phyloP scores from a whole-genome alignment of 371 early-diverging fungal species.

The Mucor velutinosus region DNA sequence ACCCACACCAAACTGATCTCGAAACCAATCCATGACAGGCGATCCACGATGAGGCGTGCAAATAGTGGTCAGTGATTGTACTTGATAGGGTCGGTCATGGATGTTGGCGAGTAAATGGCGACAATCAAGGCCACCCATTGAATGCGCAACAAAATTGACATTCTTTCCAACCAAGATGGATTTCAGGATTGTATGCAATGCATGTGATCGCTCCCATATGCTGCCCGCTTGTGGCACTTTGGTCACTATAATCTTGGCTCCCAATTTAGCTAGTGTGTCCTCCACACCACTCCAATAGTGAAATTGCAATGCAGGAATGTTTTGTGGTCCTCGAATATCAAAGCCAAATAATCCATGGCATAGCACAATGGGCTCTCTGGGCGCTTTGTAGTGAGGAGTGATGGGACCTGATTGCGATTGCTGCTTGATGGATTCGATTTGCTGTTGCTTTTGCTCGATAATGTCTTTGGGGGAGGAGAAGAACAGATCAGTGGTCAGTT shows the following conservation, averaged over 20 bases:
- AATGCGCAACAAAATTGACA: constrained; percentile 88
- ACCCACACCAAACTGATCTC: constrained; percentile 73
- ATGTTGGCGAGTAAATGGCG: constrained; percentile 84
- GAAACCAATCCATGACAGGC: constrained; percentile 91
- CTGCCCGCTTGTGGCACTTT: constrained; percentile 82
- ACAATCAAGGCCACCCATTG: constrained; percentile 94
- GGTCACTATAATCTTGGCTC: constrained; percentile 82
- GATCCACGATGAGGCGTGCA: constrained; percentile 92
- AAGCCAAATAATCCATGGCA: constrained; percentile 94
- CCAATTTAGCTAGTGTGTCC: constrained; percentile 79
- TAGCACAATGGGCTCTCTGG: constrained; percentile 81
- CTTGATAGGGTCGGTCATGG: constrained; percentile 59
- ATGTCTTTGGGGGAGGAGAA: constrained; percentile 10
- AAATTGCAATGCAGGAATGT: constrained; percentile 80
- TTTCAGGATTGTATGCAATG: constrained; percentile 70
- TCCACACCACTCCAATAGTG: constrained; percentile 91
- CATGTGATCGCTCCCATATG: constrained; percentile 78
- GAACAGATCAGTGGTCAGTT: constrained; percentile 13
- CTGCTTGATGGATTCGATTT: constrained; percentile 6
- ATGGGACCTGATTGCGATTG: constrained; percentile 45
- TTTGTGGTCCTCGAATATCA: constrained; percentile 77
- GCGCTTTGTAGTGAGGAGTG: constrained; percentile 69
- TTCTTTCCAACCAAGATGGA: constrained; percentile 53
- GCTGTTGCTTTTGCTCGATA: neutral
- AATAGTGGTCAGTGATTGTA: constrained; percentile 84